Conservation (phyloP, 495 filamentous ascomycete genomes). For the Bathelium albidoporum region DNA sequence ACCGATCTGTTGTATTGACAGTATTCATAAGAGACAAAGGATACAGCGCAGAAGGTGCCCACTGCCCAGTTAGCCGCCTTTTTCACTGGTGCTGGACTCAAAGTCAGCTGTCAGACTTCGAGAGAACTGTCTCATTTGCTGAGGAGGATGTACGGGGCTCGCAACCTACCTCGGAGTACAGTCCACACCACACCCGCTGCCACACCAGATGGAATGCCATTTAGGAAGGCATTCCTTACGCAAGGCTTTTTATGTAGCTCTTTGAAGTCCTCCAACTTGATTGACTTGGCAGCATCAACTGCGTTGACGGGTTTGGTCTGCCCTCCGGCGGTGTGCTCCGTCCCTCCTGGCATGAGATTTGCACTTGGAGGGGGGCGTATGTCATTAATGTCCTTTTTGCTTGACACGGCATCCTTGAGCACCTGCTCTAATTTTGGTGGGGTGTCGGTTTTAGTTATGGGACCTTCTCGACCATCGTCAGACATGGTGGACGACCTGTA, state of each 20-base stretch:
- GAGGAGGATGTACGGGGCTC: background rate
- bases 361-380: constrained; percentile 16
- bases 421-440: constrained; percentile 1
- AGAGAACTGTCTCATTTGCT: background rate
- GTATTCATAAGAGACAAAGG: constrained; percentile 63
- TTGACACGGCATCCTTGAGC: constrained; percentile 30
- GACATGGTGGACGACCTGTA: constrained; percentile 38
- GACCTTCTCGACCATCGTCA: constrained; percentile 37
- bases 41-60: constrained; percentile 54
- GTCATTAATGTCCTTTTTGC: constrained; percentile 32
- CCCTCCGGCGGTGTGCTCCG: constrained; percentile 38
- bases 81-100: constrained; percentile 35
- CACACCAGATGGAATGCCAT: constrained; percentile 70
- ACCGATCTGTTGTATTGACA: constrained; percentile 60
- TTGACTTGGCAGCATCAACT: constrained; percentile 49
- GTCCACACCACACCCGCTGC: constrained; percentile 60
- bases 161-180: constrained; percentile 58
- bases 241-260: constrained; percentile 73
- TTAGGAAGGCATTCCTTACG: constrained; percentile 67
- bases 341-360: constrained; percentile 36
- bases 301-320: constrained; percentile 30
- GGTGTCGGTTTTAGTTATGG: constrained; percentile 3
- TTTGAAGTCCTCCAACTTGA: constrained; percentile 59
- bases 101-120: background rate
- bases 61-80: constrained; percentile 76